Conservation (phyloP, 2,329 filamentous ascomycete species). For the Blastomyces parvus region DNA sequence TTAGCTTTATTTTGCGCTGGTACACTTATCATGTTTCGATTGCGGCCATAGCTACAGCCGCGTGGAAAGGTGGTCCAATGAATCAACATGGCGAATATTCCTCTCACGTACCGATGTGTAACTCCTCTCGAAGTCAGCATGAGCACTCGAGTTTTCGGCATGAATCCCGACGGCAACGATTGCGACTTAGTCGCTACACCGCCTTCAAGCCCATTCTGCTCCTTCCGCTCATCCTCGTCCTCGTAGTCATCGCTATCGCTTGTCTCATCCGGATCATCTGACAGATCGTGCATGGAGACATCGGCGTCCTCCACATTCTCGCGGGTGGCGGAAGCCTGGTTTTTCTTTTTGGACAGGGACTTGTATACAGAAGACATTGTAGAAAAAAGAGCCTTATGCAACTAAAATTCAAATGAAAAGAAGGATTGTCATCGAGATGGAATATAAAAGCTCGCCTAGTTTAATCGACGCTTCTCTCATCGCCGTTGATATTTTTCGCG, state of each 20-base stretch:
- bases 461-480: neutral
- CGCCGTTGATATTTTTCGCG: neutral
- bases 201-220: slow-evolving; percentile 10
- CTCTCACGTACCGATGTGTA: slow-evolving; percentile 59
- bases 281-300: slow-evolving; percentile 17
- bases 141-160: slow-evolving; percentile 56
- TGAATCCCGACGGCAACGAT: slow-evolving; percentile 17
- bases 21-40: neutral
- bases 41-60: neutral
- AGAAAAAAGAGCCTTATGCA: neutral
- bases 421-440: neutral
- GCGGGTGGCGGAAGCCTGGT: slow-evolving; percentile 5
- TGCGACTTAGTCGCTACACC: slow-evolving; percentile 15
- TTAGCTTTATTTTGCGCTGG: neutral
- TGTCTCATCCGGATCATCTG: slow-evolving; percentile 17
- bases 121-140: slow-evolving; percentile 89
- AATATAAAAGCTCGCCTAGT: neutral
- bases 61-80: neutral
- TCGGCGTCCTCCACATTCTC: slow-evolving; percentile 10
- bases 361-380: slow-evolving; percentile 51
- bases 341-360: slow-evolving; percentile 36
- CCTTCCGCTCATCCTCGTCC: slow-evolving; percentile 54
- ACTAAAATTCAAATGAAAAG: neutral
- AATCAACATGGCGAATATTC: neutral
- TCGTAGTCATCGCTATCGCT: slow-evolving; percentile 24